A percentile compares a stretch with the other conserved stretches of the same genome.
Conservation (phyloP, 192 early-diverging fungal genomes). For the Coemansia sp. region DNA sequence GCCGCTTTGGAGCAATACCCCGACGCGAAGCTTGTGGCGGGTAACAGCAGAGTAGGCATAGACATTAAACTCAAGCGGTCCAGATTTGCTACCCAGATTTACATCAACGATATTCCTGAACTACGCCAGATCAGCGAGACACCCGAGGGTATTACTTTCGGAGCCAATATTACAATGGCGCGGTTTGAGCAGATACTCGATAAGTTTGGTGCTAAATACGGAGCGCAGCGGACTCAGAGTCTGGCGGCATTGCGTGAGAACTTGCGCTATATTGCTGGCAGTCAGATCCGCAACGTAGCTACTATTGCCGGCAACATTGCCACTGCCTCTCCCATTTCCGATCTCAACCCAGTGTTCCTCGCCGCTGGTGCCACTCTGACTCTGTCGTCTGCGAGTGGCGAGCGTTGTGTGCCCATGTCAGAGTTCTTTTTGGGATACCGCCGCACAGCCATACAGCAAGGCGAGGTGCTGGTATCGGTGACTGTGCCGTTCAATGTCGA, state of each 20-base stretch:
- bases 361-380: slow-evolving; percentile 64
- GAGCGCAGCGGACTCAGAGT: slow-evolving; percentile 54
- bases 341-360: slow-evolving; percentile 85
- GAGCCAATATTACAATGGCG: slow-evolving; percentile 71
- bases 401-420: slow-evolving; percentile 59
- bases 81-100: slow-evolving; percentile 67
- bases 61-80: slow-evolving; percentile 77
- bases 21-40: slow-evolving; percentile 74
- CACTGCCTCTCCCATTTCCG: slow-evolving; percentile 89
- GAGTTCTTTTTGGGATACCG: slow-evolving; percentile 87
- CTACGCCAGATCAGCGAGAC: slow-evolving; percentile 58
- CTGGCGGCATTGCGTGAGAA: slow-evolving; percentile 74
- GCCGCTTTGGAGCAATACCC: slow-evolving; percentile 62
- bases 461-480: slow-evolving; percentile 71
- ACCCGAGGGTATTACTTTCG: slow-evolving; percentile 57
- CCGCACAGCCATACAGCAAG: slow-evolving; percentile 66
- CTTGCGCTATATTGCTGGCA: slow-evolving; percentile 80
- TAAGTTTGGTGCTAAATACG: slow-evolving; percentile 21
- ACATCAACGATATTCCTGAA: slow-evolving; percentile 71
- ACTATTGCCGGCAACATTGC: slow-evolving; percentile 85
- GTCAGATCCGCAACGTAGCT: slow-evolving; percentile 87
- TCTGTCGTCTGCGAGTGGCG: slow-evolving; percentile 42
- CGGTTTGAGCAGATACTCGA: slow-evolving; percentile 52
- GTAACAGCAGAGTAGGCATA: slow-evolving; percentile 84
- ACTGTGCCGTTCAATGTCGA: slow-evolving; percentile 64